Conservation (phyloP, 495 filamentous ascomycete species). For the Aspergillus avenaceus region DNA sequence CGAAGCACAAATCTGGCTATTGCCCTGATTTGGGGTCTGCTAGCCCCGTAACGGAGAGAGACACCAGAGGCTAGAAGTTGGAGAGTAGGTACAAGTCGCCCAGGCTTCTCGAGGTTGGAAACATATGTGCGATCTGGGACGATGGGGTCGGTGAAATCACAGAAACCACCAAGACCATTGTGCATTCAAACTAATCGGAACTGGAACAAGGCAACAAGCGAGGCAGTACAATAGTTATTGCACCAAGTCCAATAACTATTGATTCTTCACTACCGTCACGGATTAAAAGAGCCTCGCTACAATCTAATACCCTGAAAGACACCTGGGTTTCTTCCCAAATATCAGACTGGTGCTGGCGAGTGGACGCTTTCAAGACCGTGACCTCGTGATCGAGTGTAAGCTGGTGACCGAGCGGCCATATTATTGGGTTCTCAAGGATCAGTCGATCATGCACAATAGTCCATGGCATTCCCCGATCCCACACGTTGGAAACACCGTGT, state of each 20-base stretch:
- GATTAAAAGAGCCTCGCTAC: constrained; percentile 46
- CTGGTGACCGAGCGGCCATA: constrained; percentile 12
- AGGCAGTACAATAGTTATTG: constrained; percentile 17
- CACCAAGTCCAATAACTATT: constrained; percentile 10
- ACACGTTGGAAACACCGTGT: too few species aligned
- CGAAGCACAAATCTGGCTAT: constrained; percentile 48
- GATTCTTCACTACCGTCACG: constrained; percentile 23
- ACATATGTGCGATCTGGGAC: constrained; percentile 39
- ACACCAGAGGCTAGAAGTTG: constrained; percentile 25
- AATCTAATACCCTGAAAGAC: constrained; percentile 18
- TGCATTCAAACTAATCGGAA: constrained; percentile 23
- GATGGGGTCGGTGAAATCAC: constrained; percentile 17
- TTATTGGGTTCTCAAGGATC: constrained; percentile 37
- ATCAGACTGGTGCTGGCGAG: constrained; percentile 47
- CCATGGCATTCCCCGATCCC: not conserved
- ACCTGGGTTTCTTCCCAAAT: constrained; percentile 23
- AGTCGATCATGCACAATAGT: constrained; percentile 2
- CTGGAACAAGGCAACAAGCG: constrained; percentile 43
- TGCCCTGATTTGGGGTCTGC: constrained; percentile 51
- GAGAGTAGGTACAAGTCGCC: constrained; percentile 40
- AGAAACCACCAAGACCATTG: constrained; percentile 11
- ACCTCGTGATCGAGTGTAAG: constrained; percentile 35
- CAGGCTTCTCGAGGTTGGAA: constrained; percentile 36
- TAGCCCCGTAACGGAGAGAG: constrained; percentile 22
- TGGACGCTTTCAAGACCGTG: constrained; percentile 31